Evolutionary conservation across 2,329 filamentous ascomycete species (phyloP).

Genomic region (Pseudogymnoascus sp.): DNA sequence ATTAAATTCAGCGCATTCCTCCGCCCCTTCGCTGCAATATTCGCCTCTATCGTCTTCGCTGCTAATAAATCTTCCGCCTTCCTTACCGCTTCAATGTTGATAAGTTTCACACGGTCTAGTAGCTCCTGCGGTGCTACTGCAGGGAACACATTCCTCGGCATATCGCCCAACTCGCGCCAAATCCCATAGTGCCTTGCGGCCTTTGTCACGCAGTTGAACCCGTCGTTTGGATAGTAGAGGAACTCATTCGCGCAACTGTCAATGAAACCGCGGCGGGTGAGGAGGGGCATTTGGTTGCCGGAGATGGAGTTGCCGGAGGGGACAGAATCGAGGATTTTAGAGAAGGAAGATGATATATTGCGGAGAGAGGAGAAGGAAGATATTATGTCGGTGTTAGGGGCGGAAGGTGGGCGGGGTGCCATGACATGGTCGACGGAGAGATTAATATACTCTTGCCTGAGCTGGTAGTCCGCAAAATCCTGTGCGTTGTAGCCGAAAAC

Average conservation of each 20-base stretch:
- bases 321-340: neutral
- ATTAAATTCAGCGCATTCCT: neutral
- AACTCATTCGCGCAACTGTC: conserved; percentile 30
- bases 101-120: conserved; percentile 3
- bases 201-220: conserved; percentile 12
- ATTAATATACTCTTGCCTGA: conserved; percentile 11
- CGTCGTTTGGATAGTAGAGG: conserved; percentile 16
- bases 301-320: conserved; percentile 5
- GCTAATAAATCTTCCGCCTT: neutral
- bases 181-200: conserved; percentile 16
- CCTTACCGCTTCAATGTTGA: neutral
- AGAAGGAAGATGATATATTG: neutral
- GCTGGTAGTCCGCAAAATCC: conserved; percentile 13
- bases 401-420: neutral
- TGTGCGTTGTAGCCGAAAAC: conserved; percentile 9
- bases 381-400: neutral
- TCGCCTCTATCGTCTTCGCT: neutral
- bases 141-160: conserved; percentile 18
- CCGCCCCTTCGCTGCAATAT: neutral
- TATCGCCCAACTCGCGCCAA: conserved; percentile 18
- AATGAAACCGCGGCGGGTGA: conserved; percentile 53
- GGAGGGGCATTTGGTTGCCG: conserved; percentile 33
- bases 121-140: conserved; percentile 10
- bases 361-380: neutral
- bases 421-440: conserved; percentile 13